Base-by-base conservation (phyloP, 257 asterid genomes). In the Perilla frutescens region DNA sequence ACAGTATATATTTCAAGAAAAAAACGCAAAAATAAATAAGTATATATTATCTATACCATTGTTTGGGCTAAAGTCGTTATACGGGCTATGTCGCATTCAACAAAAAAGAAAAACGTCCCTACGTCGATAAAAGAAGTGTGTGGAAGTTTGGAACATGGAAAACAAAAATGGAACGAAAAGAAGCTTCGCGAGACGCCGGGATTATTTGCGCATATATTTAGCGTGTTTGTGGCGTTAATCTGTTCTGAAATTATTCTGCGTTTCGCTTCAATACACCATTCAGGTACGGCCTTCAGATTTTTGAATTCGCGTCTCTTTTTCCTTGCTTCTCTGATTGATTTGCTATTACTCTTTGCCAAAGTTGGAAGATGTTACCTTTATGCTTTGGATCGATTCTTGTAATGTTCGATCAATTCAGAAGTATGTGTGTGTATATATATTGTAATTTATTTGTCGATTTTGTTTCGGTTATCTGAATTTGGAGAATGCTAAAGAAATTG, bases 181-280 rank as follows among this genome's bases (percentile, higher is more conserved):
- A 79, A 79, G 70, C 66, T 69, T 73, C 80, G 66, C n/a, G 83
- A 74, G 41, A 62, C 72, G 63, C 72, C 64, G 13, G 20, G 73
- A 74, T 61, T 53, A 15, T 66, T 13, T 70, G 37, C 49, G 14
- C 63, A 26, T 5, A 44, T 14, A 29, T 64, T 43, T 64, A 20
- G 39, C 29, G 70, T 11, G 55, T 10, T 64, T 11, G 32, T 3
- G 31, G 64, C 36, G 37, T 47, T 34, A 34, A 34, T 47, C 14
- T 15, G 36, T 68, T 26, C 34, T 7, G 55, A 15, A 29, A 37
- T 32, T 54, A 5, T 13, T 51, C 56, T 68, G 48, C 37, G 43
- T 34, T 36, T 60, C 72, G 26, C 59, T 57, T 12, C 40, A 0
- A 34, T 34, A 43, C 51, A 6, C 32, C 61, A 36, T 68, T 43